Conservation (phyloP, 1,139 yeast species). For the Suhomyces chickasaworum region DNA sequence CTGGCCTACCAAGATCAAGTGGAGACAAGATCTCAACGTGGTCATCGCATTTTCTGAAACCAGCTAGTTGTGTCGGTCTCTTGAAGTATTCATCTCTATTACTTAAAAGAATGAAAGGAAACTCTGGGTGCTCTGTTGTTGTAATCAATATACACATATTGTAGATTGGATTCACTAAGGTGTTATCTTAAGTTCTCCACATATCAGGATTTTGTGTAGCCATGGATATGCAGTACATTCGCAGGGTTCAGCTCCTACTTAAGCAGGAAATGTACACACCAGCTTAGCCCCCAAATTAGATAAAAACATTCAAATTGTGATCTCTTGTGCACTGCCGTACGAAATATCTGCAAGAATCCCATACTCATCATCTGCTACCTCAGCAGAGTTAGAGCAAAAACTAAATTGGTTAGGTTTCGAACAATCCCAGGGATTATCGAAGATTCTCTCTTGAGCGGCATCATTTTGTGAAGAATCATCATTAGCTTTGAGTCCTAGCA, state of each 20-base stretch:
- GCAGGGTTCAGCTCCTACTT: background rate
- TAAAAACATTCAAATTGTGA: conserved; percentile 2
- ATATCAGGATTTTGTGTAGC: conserved; percentile 4
- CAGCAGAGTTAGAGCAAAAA: background rate
- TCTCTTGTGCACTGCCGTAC: conserved; percentile 22
- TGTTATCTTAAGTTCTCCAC: background rate
- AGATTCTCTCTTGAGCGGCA: background rate
- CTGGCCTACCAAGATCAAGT: conserved; percentile 68
- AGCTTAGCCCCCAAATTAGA: background rate
- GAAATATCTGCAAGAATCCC: conserved; percentile 17
- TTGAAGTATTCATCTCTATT: conserved; percentile 84
- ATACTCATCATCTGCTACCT: conserved; percentile 8
- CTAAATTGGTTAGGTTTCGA: background rate
- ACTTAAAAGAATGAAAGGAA: conserved; percentile 70
- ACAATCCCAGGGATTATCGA: background rate
- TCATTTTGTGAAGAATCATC: background rate
- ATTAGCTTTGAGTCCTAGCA: background rate
- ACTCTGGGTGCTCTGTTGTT: conserved; percentile 62
- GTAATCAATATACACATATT: conserved; percentile 67
- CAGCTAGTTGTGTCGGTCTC: conserved; percentile 70
- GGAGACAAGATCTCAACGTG: conserved; percentile 60
- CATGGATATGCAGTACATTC: background rate
- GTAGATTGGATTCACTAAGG: background rate
- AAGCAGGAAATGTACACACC: no score
- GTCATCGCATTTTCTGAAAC: conserved; percentile 42